Percentiles rank a stretch among this genome's conserved stretches.
These are phyloP conservation scores for Lentinula lateritia DNA, from an alignment of 768 basidiomycete species.

Conservation along the genomic window DNA sequence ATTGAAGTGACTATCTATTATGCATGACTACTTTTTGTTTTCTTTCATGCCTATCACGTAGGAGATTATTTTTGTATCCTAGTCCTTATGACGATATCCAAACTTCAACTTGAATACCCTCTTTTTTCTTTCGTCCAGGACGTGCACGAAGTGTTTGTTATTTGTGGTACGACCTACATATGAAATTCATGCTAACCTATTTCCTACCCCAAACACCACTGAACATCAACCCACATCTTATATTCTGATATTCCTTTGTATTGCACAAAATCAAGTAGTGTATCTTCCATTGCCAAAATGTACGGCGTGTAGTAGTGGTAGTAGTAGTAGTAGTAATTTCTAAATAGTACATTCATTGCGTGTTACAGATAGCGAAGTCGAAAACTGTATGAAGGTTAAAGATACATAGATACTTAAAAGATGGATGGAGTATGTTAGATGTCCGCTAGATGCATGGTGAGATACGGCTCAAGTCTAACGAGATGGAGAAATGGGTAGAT, in stretches of 20 bases:
- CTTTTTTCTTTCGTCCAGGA: neutral
- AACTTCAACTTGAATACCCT: neutral
- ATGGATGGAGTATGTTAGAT: neutral
- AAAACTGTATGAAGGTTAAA: too few relatives aligned
- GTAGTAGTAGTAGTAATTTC: too few relatives aligned
- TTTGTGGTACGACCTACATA: neutral
- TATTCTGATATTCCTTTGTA: neutral
- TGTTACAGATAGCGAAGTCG: neutral
- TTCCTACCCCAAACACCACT: too few relatives aligned
- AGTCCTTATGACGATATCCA: neutral
- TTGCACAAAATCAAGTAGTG: neutral
- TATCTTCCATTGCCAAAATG: too few relatives aligned
- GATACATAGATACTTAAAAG: too few relatives aligned
- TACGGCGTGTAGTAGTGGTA: too few relatives aligned
- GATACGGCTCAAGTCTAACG: neutral
- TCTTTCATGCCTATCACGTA: neutral
- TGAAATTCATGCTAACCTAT: too few relatives aligned
- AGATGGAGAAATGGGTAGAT: neutral
- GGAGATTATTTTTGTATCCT: neutral
- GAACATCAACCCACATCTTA: too few relatives aligned
- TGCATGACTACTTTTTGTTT: neutral
- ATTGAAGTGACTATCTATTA: too few relatives aligned
- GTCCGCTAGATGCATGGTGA: neutral
- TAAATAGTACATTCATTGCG: neutral
- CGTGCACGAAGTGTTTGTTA: neutral